A percentile compares a stretch with the other conserved stretches of the same genome.
These are phyloP conservation scores for Clonostachys sp. DNA, from an alignment of 2,329 filamentous ascomycete genomes.

Conservation along the genomic window DNA sequence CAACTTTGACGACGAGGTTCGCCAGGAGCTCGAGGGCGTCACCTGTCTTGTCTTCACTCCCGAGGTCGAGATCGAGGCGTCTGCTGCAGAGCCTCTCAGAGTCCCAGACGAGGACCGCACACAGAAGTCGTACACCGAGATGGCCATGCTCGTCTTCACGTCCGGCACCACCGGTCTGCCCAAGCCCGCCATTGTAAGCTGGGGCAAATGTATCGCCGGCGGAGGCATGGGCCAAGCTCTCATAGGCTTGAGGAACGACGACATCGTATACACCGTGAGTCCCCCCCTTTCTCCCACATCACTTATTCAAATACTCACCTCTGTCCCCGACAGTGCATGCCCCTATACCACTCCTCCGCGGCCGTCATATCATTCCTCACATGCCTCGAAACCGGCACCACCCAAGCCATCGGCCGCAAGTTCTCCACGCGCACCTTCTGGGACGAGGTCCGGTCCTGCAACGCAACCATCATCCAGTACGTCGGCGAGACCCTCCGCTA, in stretches of 20 bases:
- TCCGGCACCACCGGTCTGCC: constrained; percentile 82
- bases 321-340: constrained; percentile 61
- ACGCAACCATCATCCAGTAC: constrained; percentile 78
- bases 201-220: constrained; percentile 57
- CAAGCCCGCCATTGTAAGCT: constrained; percentile 74
- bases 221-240: constrained; percentile 40
- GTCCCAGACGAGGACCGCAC: constrained; percentile 52
- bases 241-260: constrained; percentile 30
- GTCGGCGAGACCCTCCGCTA: constrained; percentile 87
- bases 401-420: constrained; percentile 68
- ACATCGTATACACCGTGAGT: constrained; percentile 71
- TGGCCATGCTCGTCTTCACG: constrained; percentile 77
- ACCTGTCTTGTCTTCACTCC: constrained; percentile 58
- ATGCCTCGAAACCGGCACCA: constrained; percentile 55
- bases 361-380: constrained; percentile 63
- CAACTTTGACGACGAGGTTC: constrained; percentile 54
- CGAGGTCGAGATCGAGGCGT: constrained; percentile 49
- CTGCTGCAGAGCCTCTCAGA: constrained; percentile 45
- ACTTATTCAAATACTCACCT: constrained; percentile 1
- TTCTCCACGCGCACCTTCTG: constrained; percentile 78
- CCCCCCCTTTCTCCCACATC: neutral
- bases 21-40: constrained; percentile 40
- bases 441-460: constrained; percentile 64
- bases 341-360: constrained; percentile 82
- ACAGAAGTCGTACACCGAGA: constrained; percentile 44